Evolutionary conservation across 192 early-diverging fungal genomes (phyloP).

Genomic region (Umbelopsis ramanniana): DNA sequence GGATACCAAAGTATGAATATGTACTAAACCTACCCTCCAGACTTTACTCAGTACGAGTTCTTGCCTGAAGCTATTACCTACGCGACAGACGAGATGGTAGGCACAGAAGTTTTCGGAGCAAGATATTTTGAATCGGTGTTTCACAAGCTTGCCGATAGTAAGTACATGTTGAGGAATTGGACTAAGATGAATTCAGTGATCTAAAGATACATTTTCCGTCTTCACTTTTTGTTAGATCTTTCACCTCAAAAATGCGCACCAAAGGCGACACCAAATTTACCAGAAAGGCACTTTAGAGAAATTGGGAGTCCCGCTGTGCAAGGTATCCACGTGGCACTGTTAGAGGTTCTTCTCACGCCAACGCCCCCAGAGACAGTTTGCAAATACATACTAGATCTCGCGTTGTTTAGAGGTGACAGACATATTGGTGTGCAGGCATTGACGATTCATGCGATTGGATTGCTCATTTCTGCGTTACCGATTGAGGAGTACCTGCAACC

Average conservation of each 20-base stretch:
- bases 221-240: constrained; percentile 31
- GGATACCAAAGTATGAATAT: neutral
- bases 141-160: constrained; percentile 53
- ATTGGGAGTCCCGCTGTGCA: constrained; percentile 66
- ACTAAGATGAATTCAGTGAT: neutral
- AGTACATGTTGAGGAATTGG: constrained; percentile 11
- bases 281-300: constrained; percentile 63
- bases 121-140: constrained; percentile 57
- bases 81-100: constrained; percentile 30
- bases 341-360: constrained; percentile 52
- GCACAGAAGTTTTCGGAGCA: constrained; percentile 48
- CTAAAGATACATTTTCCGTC: too few species aligned
- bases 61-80: constrained; percentile 43
- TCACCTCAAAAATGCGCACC: constrained; percentile 58
- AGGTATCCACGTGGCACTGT: constrained; percentile 53
- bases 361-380: constrained; percentile 45
- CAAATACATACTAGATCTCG: constrained; percentile 45
- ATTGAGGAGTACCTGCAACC: constrained; percentile 49
- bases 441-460: constrained; percentile 50
- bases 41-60: constrained; percentile 49
- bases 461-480: constrained; percentile 45
- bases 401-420: constrained; percentile 44
- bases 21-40: constrained; percentile 14
- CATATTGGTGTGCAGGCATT: constrained; percentile 41
- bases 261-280: constrained; percentile 47